Evolutionary conservation across 2,329 filamentous ascomycete genomes (phyloP).

Genomic region (Aspergillus puulaauensis): DNA sequence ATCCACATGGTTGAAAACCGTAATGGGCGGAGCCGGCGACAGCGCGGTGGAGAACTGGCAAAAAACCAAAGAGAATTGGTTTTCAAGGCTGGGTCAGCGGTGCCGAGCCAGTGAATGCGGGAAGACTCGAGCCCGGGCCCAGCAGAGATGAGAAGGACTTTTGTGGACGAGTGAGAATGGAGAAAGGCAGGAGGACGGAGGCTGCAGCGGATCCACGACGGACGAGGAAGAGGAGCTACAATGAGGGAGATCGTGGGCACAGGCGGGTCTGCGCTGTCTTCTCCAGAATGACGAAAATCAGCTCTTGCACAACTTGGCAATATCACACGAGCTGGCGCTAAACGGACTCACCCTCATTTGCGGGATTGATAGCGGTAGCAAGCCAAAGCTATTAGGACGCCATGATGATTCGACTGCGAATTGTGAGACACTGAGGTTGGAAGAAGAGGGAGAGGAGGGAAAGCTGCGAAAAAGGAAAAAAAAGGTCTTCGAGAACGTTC

Average conservation of each 20-base stretch:
- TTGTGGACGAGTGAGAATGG: slow-evolving; percentile 1
- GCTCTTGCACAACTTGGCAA: not conserved
- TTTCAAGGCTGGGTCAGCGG: slow-evolving; percentile 2
- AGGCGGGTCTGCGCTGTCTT: slow-evolving; percentile 1
- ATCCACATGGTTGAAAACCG: slow-evolving; percentile 1
- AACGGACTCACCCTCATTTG: not conserved
- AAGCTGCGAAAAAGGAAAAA: not conserved
- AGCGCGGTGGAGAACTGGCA: not conserved
- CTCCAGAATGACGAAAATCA: not conserved
- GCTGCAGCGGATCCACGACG: not conserved
- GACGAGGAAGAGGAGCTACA: not conserved
- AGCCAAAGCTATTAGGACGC: not conserved
- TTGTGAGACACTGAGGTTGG: not conserved
- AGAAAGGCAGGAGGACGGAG: not conserved
- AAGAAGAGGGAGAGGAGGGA: not conserved
- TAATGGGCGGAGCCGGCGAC: not conserved
- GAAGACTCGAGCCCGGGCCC: slow-evolving; percentile 1
- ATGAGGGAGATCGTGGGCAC: not conserved
- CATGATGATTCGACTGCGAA: not conserved
- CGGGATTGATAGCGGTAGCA: not conserved
- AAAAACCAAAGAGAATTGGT: slow-evolving; percentile 3
- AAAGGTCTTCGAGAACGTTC: not conserved
- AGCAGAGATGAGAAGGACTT: not conserved
- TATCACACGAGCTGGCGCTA: not conserved
- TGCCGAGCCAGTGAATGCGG: not conserved